phyloP scores from a whole-genome alignment of 495 filamentous ascomycete genomes.

The Penicillium cataractarum region DNA sequence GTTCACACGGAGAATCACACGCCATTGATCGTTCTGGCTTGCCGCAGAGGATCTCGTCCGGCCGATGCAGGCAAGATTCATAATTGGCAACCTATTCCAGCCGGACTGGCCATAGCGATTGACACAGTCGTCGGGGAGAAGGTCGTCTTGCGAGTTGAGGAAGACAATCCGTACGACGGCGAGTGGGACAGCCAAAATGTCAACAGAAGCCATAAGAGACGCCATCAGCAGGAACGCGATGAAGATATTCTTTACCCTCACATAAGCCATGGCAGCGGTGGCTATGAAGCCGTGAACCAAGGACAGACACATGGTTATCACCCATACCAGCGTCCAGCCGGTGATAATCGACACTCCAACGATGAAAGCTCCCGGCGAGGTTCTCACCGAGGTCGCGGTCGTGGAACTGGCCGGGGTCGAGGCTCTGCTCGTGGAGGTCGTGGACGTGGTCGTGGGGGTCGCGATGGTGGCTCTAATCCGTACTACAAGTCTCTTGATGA shows the following conservation, averaged over 20 bases:
- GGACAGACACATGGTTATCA: slow-evolving; percentile 22
- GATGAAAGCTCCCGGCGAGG: slow-evolving; percentile 44
- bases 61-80: slow-evolving; percentile 80
- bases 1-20: slow-evolving; percentile 74
- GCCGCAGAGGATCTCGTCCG: slow-evolving; percentile 71
- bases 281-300: slow-evolving; percentile 24
- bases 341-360: slow-evolving; percentile 27
- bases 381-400: slow-evolving; percentile 52
- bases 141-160: slow-evolving; percentile 76
- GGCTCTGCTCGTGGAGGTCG: slow-evolving; percentile 46
- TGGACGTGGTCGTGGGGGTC: slow-evolving; percentile 42
- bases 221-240: slow-evolving; percentile 40
- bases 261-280: slow-evolving; percentile 9
- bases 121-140: slow-evolving; percentile 87
- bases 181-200: slow-evolving; percentile 60
- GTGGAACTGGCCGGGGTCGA: slow-evolving; percentile 47
- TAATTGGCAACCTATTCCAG: slow-evolving; percentile 77
- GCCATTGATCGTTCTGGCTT: slow-evolving; percentile 76
- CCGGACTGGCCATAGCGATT: slow-evolving; percentile 68
- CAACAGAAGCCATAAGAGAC: slow-evolving; percentile 56
- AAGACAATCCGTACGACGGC: slow-evolving; percentile 58
- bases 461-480: slow-evolving; percentile 39
- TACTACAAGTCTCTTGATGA: slow-evolving; percentile 48
- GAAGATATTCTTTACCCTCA: slow-evolving; percentile 35
- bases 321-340: slow-evolving; percentile 25